Evolutionary conservation across 202 grass and related monocot genomes (phyloP).

Genomic region (Panicum hallii): DNA sequence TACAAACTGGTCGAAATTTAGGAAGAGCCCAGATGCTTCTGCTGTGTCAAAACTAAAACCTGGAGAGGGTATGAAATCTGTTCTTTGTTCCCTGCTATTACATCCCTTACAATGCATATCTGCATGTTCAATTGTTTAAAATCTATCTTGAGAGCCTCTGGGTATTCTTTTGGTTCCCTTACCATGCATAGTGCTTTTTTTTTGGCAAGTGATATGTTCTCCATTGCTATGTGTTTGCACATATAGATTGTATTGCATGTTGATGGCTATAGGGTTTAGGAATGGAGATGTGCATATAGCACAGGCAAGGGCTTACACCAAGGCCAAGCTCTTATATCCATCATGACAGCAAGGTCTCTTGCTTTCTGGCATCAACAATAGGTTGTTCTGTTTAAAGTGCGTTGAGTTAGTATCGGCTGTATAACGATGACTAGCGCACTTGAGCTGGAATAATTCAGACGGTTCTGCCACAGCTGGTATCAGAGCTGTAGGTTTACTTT

Average conservation of each 20-base stretch:
- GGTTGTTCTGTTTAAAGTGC: too few relatives aligned
- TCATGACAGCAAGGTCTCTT: conserved; percentile 54
- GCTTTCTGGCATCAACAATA: conserved; percentile 32
- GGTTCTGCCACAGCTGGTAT: too few relatives aligned
- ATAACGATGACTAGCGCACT: too few relatives aligned
- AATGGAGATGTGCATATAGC: background rate
- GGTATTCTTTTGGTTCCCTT: background rate
- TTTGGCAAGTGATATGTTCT: background rate
- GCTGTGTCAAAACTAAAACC: conserved; percentile 31
- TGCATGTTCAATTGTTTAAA: conserved; percentile 14
- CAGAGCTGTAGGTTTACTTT: too few relatives aligned
- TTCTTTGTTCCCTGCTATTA: conserved; percentile 5
- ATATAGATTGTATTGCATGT: background rate
- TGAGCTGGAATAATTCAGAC: too few relatives aligned
- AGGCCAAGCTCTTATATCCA: background rate
- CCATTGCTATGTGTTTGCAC: background rate
- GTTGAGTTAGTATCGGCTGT: too few relatives aligned
- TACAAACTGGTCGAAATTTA: conserved; percentile 32
- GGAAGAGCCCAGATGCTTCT: conserved; percentile 38
- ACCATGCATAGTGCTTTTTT: background rate
- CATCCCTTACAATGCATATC: conserved; percentile 6
- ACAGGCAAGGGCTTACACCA: conserved; percentile 23
- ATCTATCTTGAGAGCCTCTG: background rate
- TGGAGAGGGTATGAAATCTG: conserved; percentile 42
- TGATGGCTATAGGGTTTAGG: conserved; percentile 4